Base-by-base conservation (phyloP, 352 stramenopile genomes). In the Globisporangium paroecandrum region DNA sequence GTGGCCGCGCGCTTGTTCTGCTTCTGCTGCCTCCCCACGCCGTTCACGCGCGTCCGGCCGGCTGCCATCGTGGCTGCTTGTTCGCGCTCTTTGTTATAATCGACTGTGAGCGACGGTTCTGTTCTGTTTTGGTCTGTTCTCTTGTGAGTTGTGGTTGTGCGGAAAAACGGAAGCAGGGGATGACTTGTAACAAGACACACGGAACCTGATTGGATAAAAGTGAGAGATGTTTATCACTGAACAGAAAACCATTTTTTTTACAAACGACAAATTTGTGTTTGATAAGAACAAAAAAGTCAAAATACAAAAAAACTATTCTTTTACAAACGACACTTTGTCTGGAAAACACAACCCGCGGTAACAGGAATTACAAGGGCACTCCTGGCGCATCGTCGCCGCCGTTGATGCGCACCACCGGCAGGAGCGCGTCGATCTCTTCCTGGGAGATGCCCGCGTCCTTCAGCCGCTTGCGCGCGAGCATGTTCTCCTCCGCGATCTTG, bases 401-500 rank as follows among this genome's bases (percentile, higher is more conserved):
- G 29, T 8, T 32, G 43, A 67, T 55, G 51, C 53, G 49, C 20
- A 69, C 57, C n/a, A 64, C 38, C 22, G 67, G 67, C 29, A 72
- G 34, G 22, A 72, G 34, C 10, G 49, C 54, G 25, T 72, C 67
- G 46, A 72, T 65, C 53, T 72, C 62, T 1, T 64, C 24, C 46
- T 70, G 62, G 29, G 61, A 25, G n/a, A 72, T 49, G 18, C 67
- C 67, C 5, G 76, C 78, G 64, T 86, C 77, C 38, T 75, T 66
- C 54, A 86, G 56, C 38, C 75, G 77, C 59, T 83, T 83, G 24
- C 78, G 66, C 49, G 78, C 76, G 15, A 85, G 59, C 22, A 74
- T 59, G 29, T 69, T 72, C 38, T 69, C 38, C 36, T 69, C 55
- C 18, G 58, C 56, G 46, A 68, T 22, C 62, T 72, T 58, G 32